Evolutionary conservation across 257 asterid species (phyloP).

Genomic region (Solanum chmielewskii): DNA sequence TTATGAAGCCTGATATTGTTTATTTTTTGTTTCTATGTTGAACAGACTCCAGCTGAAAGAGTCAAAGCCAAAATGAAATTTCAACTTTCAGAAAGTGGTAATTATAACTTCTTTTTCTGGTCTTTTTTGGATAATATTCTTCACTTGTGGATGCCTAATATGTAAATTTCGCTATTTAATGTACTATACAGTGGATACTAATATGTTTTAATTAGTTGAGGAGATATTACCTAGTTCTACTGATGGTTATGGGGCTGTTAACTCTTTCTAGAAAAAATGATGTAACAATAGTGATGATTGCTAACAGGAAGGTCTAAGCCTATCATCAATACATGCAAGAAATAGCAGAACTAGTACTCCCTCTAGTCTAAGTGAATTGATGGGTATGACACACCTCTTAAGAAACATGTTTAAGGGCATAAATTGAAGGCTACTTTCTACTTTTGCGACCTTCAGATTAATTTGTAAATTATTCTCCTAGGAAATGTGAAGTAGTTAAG

Average conservation of each 20-base stretch:
- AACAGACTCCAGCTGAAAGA: conserved; percentile 78
- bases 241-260: background rate
- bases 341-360: background rate
- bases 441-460: background rate
- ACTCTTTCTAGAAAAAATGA: background rate
- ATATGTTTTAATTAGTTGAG: background rate
- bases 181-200: background rate
- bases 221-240: background rate
- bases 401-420: background rate
- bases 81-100: conserved; percentile 89
- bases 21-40: conserved; percentile 3
- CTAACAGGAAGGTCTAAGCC: background rate
- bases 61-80: conserved; percentile 90
- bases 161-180: background rate
- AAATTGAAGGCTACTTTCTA: background rate
- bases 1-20: background rate
- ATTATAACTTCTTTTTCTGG: background rate
- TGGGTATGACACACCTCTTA: background rate
- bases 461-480: background rate
- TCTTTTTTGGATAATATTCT: background rate
- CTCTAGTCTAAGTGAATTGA: background rate
- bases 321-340: background rate
- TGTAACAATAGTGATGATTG: background rate
- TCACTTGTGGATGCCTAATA: background rate
- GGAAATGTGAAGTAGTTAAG: background rate